Evolutionary conservation across 768 basidiomycete species (phyloP).

Genomic region (Suillus brevipes): DNA sequence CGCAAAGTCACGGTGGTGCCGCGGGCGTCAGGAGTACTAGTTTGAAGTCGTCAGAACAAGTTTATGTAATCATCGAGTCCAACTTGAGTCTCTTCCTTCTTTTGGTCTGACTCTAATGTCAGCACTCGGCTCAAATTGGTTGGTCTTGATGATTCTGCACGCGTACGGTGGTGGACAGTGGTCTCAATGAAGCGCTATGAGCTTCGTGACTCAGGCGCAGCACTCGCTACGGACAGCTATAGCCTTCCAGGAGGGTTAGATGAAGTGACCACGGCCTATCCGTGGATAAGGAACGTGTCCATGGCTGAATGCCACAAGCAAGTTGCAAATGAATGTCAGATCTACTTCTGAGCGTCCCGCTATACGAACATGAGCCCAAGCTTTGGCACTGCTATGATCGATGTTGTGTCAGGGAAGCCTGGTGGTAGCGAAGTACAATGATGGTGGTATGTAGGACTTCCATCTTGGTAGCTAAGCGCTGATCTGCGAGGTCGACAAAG

Average conservation of each 20-base stretch:
- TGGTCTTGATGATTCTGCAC: too few species aligned
- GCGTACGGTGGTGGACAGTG: background rate
- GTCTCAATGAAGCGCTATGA: background rate
- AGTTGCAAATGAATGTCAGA: background rate
- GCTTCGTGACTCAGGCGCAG: background rate
- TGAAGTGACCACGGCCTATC: background rate
- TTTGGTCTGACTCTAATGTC: too few species aligned
- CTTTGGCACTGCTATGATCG: slow-evolving; percentile 79
- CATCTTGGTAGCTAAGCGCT: background rate
- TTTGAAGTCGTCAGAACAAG: too few species aligned
- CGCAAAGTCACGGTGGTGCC: too few species aligned
- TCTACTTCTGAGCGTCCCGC: background rate
- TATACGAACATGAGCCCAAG: slow-evolving; percentile 49
- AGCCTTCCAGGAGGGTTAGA: too few species aligned
- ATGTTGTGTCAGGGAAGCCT: slow-evolving; percentile 84
- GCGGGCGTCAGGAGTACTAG: too few species aligned
- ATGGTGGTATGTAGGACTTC: background rate
- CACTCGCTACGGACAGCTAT: background rate
- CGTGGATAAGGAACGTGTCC: background rate
- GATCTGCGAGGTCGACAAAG: background rate
- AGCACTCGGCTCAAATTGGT: too few species aligned
- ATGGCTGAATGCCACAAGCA: background rate
- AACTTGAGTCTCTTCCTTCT: too few species aligned
- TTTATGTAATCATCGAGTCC: too few species aligned
- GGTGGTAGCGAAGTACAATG: slow-evolving; percentile 75